Conservation (phyloP, 1,284 basidiomycete species). For the Kwoniella shivajii region DNA sequence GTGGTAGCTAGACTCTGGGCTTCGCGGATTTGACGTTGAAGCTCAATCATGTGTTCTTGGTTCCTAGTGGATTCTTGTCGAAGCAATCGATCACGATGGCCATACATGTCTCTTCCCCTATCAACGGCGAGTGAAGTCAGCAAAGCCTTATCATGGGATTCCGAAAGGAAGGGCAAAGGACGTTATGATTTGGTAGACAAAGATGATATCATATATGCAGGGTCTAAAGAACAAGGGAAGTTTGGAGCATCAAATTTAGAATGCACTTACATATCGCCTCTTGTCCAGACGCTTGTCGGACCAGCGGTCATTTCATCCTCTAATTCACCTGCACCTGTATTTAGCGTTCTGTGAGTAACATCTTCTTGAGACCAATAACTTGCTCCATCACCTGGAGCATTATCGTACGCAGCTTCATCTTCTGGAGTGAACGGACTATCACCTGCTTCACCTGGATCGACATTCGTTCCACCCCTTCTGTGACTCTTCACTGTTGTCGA, state of each 20-base stretch:
- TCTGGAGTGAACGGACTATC: background rate
- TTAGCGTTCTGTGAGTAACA: constrained; percentile 24
- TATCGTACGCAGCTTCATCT: constrained; percentile 14
- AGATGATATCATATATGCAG: no score
- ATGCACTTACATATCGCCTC: constrained; percentile 31
- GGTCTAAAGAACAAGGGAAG: background rate
- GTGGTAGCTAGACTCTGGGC: constrained; percentile 30
- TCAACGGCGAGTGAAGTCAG: background rate
- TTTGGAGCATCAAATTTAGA: background rate
- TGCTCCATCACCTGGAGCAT: constrained; percentile 7
- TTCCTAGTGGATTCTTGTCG: constrained; percentile 16
- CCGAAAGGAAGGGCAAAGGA: background rate
- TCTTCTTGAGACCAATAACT: constrained; percentile 23
- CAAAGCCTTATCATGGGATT: background rate
- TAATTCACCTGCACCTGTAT: constrained; percentile 14
- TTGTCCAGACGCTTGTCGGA: constrained; percentile 26
- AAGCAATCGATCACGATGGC: constrained; percentile 38
- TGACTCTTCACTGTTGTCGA: constrained; percentile 9
- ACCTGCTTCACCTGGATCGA: constrained; percentile 31
- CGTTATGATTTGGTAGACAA: background rate
- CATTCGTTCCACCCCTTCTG: constrained; percentile 36
- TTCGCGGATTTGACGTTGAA: constrained; percentile 21
- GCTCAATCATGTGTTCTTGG: constrained; percentile 12
- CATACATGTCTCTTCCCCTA: constrained; percentile 36
- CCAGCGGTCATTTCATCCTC: constrained; percentile 34